phyloP scores from a whole-genome alignment of 2,329 filamentous ascomycete genomes.

The Monosporascus sp. region DNA sequence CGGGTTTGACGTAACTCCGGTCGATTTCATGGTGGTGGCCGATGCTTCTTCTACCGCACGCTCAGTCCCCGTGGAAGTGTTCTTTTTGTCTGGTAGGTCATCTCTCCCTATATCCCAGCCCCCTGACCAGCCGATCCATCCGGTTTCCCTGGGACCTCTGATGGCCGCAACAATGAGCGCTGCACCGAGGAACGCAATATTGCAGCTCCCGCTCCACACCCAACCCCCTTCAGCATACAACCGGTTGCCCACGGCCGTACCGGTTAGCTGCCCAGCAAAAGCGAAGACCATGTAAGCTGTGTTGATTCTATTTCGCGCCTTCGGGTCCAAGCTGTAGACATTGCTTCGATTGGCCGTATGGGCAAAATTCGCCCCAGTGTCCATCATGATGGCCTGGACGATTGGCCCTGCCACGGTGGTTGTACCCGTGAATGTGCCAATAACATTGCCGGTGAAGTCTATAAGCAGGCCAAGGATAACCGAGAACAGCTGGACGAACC shows the following conservation, averaged over 20 bases:
- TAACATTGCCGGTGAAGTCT: slow-evolving; percentile 54
- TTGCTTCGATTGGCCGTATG: slow-evolving; percentile 68
- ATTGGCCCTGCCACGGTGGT: slow-evolving; percentile 66
- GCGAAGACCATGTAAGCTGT: slow-evolving; percentile 75
- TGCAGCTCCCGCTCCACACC: slow-evolving; percentile 40
- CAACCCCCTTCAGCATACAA: slow-evolving; percentile 48
- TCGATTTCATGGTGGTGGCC: background rate
- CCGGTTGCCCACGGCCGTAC: slow-evolving; percentile 54
- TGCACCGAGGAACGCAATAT: slow-evolving; percentile 33
- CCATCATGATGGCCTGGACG: slow-evolving; percentile 64
- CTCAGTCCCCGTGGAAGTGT: background rate
- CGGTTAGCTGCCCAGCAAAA: slow-evolving; percentile 67
- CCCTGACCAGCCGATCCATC: slow-evolving; percentile 38
- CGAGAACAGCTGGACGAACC: slow-evolving; percentile 62
- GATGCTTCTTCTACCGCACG: slow-evolving; percentile 6
- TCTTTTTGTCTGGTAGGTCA: slow-evolving; percentile 3
- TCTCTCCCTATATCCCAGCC: slow-evolving; percentile 32
- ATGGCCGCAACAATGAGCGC: slow-evolving; percentile 31
- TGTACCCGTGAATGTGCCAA: slow-evolving; percentile 65
- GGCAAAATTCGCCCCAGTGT: slow-evolving; percentile 67
- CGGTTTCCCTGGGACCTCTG: slow-evolving; percentile 34
- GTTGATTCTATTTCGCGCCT: slow-evolving; percentile 69
- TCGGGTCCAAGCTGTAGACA: slow-evolving; percentile 67
- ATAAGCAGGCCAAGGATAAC: slow-evolving; percentile 58
- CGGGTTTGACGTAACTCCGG: too few species aligned